Evolutionary conservation across 352 stramenopile genomes (phyloP), one percentile per base, ranked within the genome.

Genomic region (Pythium rhizo-oryzae): DNA sequence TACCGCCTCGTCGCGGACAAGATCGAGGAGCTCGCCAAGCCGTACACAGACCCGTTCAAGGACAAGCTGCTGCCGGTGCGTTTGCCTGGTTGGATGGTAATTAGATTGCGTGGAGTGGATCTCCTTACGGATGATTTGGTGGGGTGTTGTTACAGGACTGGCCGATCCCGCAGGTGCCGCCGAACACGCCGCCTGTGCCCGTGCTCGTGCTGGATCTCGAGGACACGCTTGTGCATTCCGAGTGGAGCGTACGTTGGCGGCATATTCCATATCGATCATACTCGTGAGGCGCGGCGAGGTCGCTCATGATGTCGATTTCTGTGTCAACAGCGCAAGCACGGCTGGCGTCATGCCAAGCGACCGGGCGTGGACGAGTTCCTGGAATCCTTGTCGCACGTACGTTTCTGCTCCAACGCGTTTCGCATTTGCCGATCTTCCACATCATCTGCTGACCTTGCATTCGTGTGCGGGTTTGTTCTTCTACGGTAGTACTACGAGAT

Each of bases 321-420:
- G 43, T 12, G 8, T n/a, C 9, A 47, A 19, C 37, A 96, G 88
- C 75, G 88, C 64, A 96, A 96, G 71, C 87, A 94, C 66, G 88
- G 88, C 25, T 96, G 88, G 88, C 86, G 88, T 47, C 88, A 96
- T 62, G 88, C 88, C n/a, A 96, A 96, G 76, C 86, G 88, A 46
- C 88, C 88, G 0, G 84, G 87, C 7, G 86, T 96, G 8, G 86
- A 96, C 65, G 88, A 96, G 74, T 94, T 96, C 67, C 51, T 96
- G 21, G 85, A 96, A 62, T 88, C 84, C 11, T 54, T 94, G 33
- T 91, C 81, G 37, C 88, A 93, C 59, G 79, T 87, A 75, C 46
- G 47, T n/a, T 61, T 44, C 8, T 16, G 18, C 18, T 7, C 11
- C 5, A 21, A 8, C 15, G n/a, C 13, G 15, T 47, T 47, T 19